Base-by-base conservation (phyloP, 192 early-diverging fungal genomes). In the Gigaspora rosea region DNA sequence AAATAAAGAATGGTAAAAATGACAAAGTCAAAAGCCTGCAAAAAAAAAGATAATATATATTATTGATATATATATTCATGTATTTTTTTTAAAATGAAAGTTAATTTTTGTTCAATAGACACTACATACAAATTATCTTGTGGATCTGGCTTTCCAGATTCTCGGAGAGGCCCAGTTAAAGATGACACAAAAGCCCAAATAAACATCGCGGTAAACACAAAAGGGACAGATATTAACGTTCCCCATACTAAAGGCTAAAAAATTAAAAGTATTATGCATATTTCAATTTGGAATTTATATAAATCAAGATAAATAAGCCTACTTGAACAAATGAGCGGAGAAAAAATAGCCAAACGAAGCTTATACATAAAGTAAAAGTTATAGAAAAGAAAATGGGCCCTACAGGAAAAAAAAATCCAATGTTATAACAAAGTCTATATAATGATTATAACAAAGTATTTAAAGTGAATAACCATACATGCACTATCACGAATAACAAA, bases 131-230 rank as follows among this genome's bases (percentile, higher is more conserved):
- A 8, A 62, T 82, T 82, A 64, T 88, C 84, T 56, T 86, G 86
- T 18, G 82, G 79, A 71, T 84, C 62, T 10, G 76, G 69, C 11
- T 78, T 67, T 3, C 78, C 81, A 52, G 79, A 81, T 27, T 81
- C 78, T 47, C 62, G 48, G 73, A 76, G 76, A 8, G 79, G 77
- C 22, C 80, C 80, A 36, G 86, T 80, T 20, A 88, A 85, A 22
- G 84, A 85, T 48, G 84, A 82, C 20, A 81, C 76, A 6, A 88
- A 6, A 18, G 83, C 81, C 88, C 88, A 89, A 50, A 89, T 62
- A 78, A 89, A 88, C 63, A 86, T 82, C 8, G 54, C 78, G 13
- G 82, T 27, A 3, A 83, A 76, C 18, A 81, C 71, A 15, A 83
- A 64, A 15, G 88, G 86, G 5, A 89, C 83, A 27, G 76, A 62